Base-by-base conservation (phyloP, 495 filamentous ascomycete species). In the Penicillium soppii region DNA sequence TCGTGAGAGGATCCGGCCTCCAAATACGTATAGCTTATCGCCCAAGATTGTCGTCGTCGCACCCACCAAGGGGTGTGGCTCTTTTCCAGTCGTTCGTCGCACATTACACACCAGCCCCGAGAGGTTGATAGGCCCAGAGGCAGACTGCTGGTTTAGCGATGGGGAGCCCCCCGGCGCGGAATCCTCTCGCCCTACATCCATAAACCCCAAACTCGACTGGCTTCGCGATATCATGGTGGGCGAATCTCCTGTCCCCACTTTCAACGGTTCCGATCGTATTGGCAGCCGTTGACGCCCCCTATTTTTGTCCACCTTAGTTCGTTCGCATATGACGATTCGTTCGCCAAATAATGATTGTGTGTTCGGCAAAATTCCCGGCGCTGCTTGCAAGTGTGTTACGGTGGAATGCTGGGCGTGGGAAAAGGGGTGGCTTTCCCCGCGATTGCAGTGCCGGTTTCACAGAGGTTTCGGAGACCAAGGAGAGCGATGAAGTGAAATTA, bases 21-120 rank as follows among this genome's bases (percentile, higher is more conserved):
- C 94, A 69, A 97, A 97, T 5, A 97, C 91, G 67, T 95, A 98
- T 27, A 98, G 76, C 63, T 90, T 96, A 65, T 98, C 94, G 8
- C 91, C 91, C 19, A 98, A 61, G 43, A 97, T 88, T 0, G 95
- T 97, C 0, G 95, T 97, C 0, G 95, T 96, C 3, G 94, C 92
- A 3, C 94, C 94, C 4, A 98, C 94, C 3, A 97, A 73, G 9
- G 94, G 86, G 53, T 87, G 90, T 5, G 94, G 95, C 62, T 97
- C 91, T 52, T 85, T 82, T 25, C 94, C 94, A 1, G 92, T 97
- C 13, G 94, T 97, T 50, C 84, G 77, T 51, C 94, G 89, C 12
- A 96, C 90, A 75, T 96, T 96, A 72, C 91, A 96, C 63, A 96
- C 92, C 61, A 96, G 70, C 2, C 91, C 91, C 0, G 91, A 94